Evolutionary conservation across 345 rosid genomes (phyloP), one percentile per base, ranked within the genome.

Genomic region (Corchorus capsularis): DNA sequence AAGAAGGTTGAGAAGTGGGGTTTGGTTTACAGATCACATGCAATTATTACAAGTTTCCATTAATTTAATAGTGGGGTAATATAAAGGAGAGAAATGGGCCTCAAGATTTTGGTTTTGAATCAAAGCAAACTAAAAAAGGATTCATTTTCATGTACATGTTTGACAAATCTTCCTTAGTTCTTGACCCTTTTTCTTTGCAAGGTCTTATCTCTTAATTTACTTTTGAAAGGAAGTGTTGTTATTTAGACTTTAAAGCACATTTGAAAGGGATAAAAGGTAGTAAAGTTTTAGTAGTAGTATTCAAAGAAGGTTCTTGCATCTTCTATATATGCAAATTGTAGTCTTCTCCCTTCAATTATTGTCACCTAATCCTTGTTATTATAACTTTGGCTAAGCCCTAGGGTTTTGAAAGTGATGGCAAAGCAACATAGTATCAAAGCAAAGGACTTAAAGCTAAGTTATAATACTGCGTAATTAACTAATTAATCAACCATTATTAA

Each of bases 301-400:
- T 6, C 13, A 55, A 54, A 71, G 75, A 55, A 71, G 53, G 64
- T 41, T 39, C 64, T 71, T 71, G 46, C 63, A 35, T 71, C 15
- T 54, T 71, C 63, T 8, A 37, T 37, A 34, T 17, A 16, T 69
- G 43, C 5, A 39, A 6, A 39, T 39, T 34, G 46, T 64, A 10
- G 61, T 39, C 1, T 39, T 55, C 35, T 71, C 34, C 47, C 61
- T 53, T 69, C 27, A 32, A 69, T 52, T 69, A 34, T 50, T 53
- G 22, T 16, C 73, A 53, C 45, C 46, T 16, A 69, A 52, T 27
- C 73, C 46, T 64, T 13, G 5, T 14, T 17, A 32, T 11, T 34
- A 6, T 62, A 34, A 14, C 66, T 32, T 13, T 32, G 14, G 12
- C 64, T 9, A 56, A 56, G 27, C 61, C 16, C 32, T 57, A 57